Evolutionary conservation across 176 grass and related monocot genomes (phyloP).

Genomic region (Dendrocalamus sinicus): DNA sequence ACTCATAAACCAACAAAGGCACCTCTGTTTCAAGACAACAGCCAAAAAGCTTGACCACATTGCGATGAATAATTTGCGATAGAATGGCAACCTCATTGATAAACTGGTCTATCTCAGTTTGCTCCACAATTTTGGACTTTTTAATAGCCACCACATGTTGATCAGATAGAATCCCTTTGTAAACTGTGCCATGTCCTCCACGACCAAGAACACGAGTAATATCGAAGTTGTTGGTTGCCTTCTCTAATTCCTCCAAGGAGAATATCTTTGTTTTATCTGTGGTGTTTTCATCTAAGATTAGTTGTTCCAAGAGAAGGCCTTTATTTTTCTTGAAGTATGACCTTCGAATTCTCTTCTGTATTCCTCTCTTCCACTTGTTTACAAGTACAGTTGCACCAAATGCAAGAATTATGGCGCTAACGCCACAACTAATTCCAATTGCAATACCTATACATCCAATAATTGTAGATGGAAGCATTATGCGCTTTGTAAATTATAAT

Average conservation of each 20-base stretch:
- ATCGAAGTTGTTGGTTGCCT: too few species aligned
- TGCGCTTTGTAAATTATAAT: too few species aligned
- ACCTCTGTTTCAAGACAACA: constrained; percentile 53
- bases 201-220: constrained; percentile 28
- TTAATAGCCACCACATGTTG: constrained; percentile 55
- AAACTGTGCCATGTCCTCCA: constrained; percentile 57
- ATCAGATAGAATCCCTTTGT: constrained; percentile 48
- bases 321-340: too few species aligned
- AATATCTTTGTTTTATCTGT: too few species aligned
- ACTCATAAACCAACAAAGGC: constrained; percentile 49
- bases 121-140: constrained; percentile 45
- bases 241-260: too few species aligned
- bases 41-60: constrained; percentile 55
- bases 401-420: too few species aligned
- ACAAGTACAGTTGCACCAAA: too few species aligned
- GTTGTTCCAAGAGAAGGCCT: too few species aligned
- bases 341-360: too few species aligned
- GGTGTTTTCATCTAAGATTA: too few species aligned
- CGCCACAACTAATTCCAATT: too few species aligned
- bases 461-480: neutral
- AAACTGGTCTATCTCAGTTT: constrained; percentile 51
- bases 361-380: too few species aligned
- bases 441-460: constrained; percentile 8
- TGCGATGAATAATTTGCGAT: constrained; percentile 50
- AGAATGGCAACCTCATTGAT: constrained; percentile 56